These are phyloP conservation scores for Picea sitchensis DNA, from an alignment of 75 land plant species.

Conservation along the genomic window DNA sequence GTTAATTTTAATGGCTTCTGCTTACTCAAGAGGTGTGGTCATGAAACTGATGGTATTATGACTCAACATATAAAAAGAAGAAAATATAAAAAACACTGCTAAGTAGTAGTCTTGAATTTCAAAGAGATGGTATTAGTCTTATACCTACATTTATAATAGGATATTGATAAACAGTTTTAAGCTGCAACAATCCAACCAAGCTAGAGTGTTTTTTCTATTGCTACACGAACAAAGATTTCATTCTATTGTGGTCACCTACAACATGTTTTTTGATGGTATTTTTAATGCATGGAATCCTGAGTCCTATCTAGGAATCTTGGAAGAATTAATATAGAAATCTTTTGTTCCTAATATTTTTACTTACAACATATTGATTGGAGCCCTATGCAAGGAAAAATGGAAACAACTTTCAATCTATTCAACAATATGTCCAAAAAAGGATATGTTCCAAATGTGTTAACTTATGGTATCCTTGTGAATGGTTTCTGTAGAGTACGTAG, in stretches of 20 bases:
- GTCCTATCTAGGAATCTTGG: conserved; percentile 20
- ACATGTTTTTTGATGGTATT: conserved; percentile 29
- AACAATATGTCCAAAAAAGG: conserved; percentile 35
- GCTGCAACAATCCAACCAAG: conserved; percentile 10
- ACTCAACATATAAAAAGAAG: too few relatives aligned
- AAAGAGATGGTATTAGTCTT: too few relatives aligned
- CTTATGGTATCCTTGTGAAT: conserved; percentile 38
- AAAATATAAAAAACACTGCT: too few relatives aligned
- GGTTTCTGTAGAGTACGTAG: conserved; percentile 32
- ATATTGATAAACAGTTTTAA: too few relatives aligned
- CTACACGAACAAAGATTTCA: background rate
- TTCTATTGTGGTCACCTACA: background rate
- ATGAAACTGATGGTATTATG: too few relatives aligned
- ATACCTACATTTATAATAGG: too few relatives aligned
- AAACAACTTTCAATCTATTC: conserved; percentile 33
- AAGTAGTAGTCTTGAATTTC: too few relatives aligned
- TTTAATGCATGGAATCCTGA: conserved; percentile 18
- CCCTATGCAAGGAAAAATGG: conserved; percentile 25
- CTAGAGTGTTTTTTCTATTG: conserved; percentile 25
- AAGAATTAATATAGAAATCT: conserved; percentile 23
- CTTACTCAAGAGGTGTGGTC: too few relatives aligned
- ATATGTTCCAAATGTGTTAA: conserved; percentile 42
- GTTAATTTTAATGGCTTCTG: too few relatives aligned
- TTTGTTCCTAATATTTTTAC: conserved; percentile 39
- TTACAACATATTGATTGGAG: conserved; percentile 47